Evolutionary conservation across 352 stramenopile genomes (phyloP).

Genomic region (Pythium scleroteichum): DNA sequence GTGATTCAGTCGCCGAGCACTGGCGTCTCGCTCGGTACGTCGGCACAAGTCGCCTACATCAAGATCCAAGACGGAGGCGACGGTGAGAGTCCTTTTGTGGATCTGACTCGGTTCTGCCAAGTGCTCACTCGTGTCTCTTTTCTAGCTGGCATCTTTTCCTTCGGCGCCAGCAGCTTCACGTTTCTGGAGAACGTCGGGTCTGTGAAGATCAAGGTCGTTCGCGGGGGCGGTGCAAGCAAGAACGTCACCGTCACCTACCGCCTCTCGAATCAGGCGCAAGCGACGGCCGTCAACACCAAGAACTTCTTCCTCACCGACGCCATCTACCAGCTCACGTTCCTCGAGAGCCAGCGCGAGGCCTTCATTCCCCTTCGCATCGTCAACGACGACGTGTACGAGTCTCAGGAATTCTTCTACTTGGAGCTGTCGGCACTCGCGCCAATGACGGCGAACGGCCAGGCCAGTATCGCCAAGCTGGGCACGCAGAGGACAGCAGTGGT

Average conservation of each 20-base stretch:
- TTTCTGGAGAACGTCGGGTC: slow-evolving; percentile 47
- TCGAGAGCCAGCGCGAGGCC: slow-evolving; percentile 44
- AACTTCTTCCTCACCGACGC: slow-evolving; percentile 53
- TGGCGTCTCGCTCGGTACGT: slow-evolving; percentile 22
- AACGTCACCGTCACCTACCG: slow-evolving; percentile 46
- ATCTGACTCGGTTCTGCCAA: background rate
- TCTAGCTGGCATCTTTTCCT: slow-evolving; percentile 57
- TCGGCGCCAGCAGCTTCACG: slow-evolving; percentile 51
- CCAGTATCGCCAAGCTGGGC: slow-evolving; percentile 42
- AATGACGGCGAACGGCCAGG: slow-evolving; percentile 32
- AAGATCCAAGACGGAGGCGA: slow-evolving; percentile 39
- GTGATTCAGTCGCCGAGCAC: slow-evolving; percentile 30
- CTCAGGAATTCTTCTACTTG: slow-evolving; percentile 69
- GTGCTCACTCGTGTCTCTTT: slow-evolving; percentile 3
- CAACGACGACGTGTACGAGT: slow-evolving; percentile 60
- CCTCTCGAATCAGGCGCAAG: slow-evolving; percentile 40
- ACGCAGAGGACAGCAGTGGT: slow-evolving; percentile 32
- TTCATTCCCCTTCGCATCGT: slow-evolving; percentile 54
- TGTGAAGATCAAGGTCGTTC: slow-evolving; percentile 52
- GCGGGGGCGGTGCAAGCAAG: slow-evolving; percentile 41
- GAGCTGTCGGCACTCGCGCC: slow-evolving; percentile 40
- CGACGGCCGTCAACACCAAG: slow-evolving; percentile 61
- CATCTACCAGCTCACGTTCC: slow-evolving; percentile 47
- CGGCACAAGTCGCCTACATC: slow-evolving; percentile 34
- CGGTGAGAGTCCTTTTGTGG: slow-evolving; percentile 32